A percentile compares a stretch with the other conserved stretches of the same genome.
phyloP scores from a whole-genome alignment of 371 early-diverging fungal genomes.

The Vavraia culicis region DNA sequence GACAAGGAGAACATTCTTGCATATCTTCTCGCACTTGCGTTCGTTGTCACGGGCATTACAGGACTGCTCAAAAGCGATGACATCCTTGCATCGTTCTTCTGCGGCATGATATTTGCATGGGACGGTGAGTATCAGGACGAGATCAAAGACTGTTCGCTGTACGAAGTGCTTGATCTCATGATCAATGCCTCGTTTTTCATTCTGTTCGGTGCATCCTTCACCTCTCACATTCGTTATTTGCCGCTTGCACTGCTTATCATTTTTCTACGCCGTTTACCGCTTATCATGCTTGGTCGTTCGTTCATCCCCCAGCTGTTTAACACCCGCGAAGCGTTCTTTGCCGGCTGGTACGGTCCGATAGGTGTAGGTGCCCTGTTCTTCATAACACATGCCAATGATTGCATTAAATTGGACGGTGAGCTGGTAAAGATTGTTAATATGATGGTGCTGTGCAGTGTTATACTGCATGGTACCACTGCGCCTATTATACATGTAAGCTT shows the following conservation, averaged over 20 bases:
- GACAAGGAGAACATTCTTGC: constrained; percentile 66
- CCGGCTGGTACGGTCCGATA: constrained; percentile 86
- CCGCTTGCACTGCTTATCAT: constrained; percentile 51
- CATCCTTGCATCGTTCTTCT: constrained; percentile 65
- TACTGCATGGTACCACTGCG: constrained; percentile 34
- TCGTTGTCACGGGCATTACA: constrained; percentile 55
- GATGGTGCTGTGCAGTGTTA: constrained; percentile 27
- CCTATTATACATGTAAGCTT: constrained; percentile 34
- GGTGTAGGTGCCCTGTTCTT: constrained; percentile 61
- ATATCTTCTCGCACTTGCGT: constrained; percentile 58
- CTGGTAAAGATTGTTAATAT: constrained; percentile 12
- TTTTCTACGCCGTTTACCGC: constrained; percentile 58
- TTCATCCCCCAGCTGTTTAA: constrained; percentile 51
- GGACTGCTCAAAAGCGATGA: constrained; percentile 58
- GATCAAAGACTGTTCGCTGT: constrained; percentile 58
- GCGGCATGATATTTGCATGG: constrained; percentile 60
- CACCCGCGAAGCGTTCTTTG: constrained; percentile 59
- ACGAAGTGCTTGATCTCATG: constrained; percentile 66
- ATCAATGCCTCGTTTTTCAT: constrained; percentile 67
- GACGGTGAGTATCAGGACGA: constrained; percentile 63
- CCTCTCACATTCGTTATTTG: constrained; percentile 50
- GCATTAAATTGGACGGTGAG: neutral
- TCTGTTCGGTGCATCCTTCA: constrained; percentile 60
- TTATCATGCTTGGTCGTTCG: constrained; percentile 50
- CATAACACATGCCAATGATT: constrained; percentile 7